Base-by-base conservation (phyloP, 495 filamentous ascomycete genomes). In the Penicillium diatomitis region DNA sequence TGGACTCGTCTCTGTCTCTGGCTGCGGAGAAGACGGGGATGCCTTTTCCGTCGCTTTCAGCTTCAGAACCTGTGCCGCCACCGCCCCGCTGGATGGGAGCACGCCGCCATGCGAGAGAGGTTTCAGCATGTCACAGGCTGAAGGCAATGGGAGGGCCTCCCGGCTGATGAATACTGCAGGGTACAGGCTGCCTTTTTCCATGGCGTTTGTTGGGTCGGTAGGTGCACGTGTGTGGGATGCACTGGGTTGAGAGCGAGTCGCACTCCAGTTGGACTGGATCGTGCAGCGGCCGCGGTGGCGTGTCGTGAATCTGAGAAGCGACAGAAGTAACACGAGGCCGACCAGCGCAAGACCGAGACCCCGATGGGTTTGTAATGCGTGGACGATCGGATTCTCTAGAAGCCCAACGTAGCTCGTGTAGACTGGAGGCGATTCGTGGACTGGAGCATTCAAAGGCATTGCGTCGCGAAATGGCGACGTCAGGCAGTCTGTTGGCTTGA, bases 41-140 rank as follows among this genome's bases (percentile, higher is more conserved):
- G 49, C 42, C 10, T n/a, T 39, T 31, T 35, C 35, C 10, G 12
- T 43, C n/a, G 20, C 20, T 20, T 20, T 51, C 38, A 49, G 47
- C 48, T 60, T 46, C n/a, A 54, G 43, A 10, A 41, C 55, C 31
- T 38, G 48, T 6, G 60, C 54, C 12, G 62, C 62, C 32, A 65
- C 54, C 6, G 44, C 48, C 27, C 62, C 62, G 41, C 62, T 65
- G 43, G 40, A 61, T 4, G 69, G 69, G 46, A 69, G 56, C 10
- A 48, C 41, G n/a, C 58, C 57, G 36, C 49, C 45, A 29, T 61
- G 58, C 12, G 69, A 72, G 36, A 70, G 50, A 36, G 69, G 67
- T 45, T 55, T 56, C 35, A 72, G 46, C 34, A 70, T 56, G 57
- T 69, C 66, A 44, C 60, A 63, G n/a, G 69, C 66, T 9, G 69